These are phyloP conservation scores for Penicilliopsis zonata DNA, from an alignment of 495 filamentous ascomycete species.

Conservation along the genomic window DNA sequence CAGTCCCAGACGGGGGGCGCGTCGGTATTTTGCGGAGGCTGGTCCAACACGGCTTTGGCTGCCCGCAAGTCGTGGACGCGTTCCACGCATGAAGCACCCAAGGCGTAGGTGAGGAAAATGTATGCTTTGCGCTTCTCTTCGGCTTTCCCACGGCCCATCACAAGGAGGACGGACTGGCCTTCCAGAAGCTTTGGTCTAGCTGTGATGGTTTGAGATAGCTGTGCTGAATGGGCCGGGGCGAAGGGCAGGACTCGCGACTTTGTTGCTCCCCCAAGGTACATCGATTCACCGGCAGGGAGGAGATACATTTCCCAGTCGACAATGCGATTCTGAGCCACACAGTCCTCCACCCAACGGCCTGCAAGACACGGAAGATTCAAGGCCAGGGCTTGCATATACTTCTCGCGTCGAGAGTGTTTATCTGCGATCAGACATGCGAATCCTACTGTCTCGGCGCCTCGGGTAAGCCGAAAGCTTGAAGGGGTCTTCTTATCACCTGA, in stretches of 20 bases:
- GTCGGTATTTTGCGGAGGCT: constrained; percentile 23
- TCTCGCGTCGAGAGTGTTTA: constrained; percentile 73
- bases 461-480: constrained; percentile 32
- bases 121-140: constrained; percentile 51
- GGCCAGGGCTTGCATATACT: constrained; percentile 92
- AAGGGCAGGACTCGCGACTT: constrained; percentile 56
- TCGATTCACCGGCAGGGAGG: constrained; percentile 72
- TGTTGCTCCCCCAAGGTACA: constrained; percentile 63
- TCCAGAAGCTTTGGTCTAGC: constrained; percentile 49
- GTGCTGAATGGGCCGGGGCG: constrained; percentile 44
- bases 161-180: constrained; percentile 58
- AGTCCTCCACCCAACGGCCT: constrained; percentile 68
- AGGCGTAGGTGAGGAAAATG: constrained; percentile 62
- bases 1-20: constrained; percentile 56
- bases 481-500: constrained; percentile 3
- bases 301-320: constrained; percentile 74
- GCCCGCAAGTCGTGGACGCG: constrained; percentile 53
- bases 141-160: constrained; percentile 55
- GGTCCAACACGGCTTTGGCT: constrained; percentile 40
- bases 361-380: constrained; percentile 79
- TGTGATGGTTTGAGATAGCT: constrained; percentile 42
- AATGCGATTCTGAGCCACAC: constrained; percentile 42
- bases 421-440: constrained; percentile 84
- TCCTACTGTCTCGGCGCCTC: constrained; percentile 42
- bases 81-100: constrained; percentile 58